Evolutionary conservation across 768 basidiomycete genomes (phyloP), one percentile per base, ranked within the genome.

Genomic region (Boletus eberwhitei): DNA sequence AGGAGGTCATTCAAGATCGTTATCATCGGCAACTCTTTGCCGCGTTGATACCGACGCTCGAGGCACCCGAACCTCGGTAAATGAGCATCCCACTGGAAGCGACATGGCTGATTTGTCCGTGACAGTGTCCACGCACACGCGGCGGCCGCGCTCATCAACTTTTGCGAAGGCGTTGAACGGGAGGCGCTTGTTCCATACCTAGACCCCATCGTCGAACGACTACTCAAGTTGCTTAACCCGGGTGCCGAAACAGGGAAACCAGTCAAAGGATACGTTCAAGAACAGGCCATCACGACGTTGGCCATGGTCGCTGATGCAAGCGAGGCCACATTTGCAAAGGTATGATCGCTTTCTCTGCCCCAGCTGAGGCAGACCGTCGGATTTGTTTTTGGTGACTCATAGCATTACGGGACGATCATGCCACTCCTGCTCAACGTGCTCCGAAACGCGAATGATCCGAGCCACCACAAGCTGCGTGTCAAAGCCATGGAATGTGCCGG

Each of bases 401-500:
- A 91, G 86, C 85, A 89, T 68, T 92, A 93, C 64, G 64, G 79
- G 9, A 75, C 82, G 4, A 88, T 93, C 53, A 92, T 93, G 89
- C 89, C 90, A 0, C 75, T 93, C 4, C 69, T 93, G 21, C 66
- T 94, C 57, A 85, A 83, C 52, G 87, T 93, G 0, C 77, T 96
- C 46, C 74, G 81, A 19, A 87, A 88, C 45, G 87, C 88, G 12
- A 85, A 84, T 40, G 81, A 82, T 7, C 67, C 78, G 1, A 84
- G 86, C 48, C 86, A 88, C 67, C 75, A 78, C 24, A 86, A 85
- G 64, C 63, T 94, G 48, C 76, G 88, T 22, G 80, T 84, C 38
- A 91, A 93, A 65, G 90, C 90, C 1, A 93, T 96, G 89, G 93
- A 95, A 65, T 93, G 92, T 68, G 91, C 90, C 0, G 89, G 89